Evolutionary conservation across 2,329 filamentous ascomycete species (phyloP), one percentile per base, ranked within the genome.

Genomic region (Grosmannia serpens): DNA sequence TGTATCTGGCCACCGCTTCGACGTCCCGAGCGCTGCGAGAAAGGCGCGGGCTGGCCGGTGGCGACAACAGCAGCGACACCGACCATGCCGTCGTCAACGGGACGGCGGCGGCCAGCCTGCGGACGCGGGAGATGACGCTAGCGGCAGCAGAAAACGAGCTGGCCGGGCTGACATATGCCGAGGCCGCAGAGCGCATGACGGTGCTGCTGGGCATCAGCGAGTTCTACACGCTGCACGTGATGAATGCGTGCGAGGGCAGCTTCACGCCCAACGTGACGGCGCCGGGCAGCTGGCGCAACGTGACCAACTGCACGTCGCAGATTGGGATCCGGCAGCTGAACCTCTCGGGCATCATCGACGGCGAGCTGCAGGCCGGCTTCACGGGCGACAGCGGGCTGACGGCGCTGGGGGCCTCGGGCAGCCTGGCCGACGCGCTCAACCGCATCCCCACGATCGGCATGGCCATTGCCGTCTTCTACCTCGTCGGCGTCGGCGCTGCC

Each of bases 381-480:
- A 74, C 74, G 13, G 65, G 79, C 24, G 61, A 74, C 58, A 62
- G 80, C 62, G 74, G 71, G 58, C 69, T 79, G 24, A 69, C 70
- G 62, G 72, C 76, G 55, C 68, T 82, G n/a, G 66, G 74, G 59
- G 73, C 76, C 65, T 74, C 75, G 17, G 62, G 72, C 8, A 69
- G 69, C 35, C 71, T 83, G 59, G 71, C 76, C 60, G 67, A 74
- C 49, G 73, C 73, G n/a, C 65, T 83, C 62, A 70, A 78, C 67
- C 67, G 71, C n/a, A 69, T 82, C 65, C 80, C 81, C 65, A 66
- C 67, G 20, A 69, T 74, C n/a, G 71, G 81, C 5, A 67, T 76
- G n/a, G 73, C 70, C 29, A 67, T 79, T 53, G 77, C 78, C 65
- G 68, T 78, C 55, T 67, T 82, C 58, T 81, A 77, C 66, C 72